Percentiles rank a stretch among this genome's conserved stretches.
phyloP scores from a whole-genome alignment of 2,329 filamentous ascomycete species.

The Penicillium psychrosexuale region DNA sequence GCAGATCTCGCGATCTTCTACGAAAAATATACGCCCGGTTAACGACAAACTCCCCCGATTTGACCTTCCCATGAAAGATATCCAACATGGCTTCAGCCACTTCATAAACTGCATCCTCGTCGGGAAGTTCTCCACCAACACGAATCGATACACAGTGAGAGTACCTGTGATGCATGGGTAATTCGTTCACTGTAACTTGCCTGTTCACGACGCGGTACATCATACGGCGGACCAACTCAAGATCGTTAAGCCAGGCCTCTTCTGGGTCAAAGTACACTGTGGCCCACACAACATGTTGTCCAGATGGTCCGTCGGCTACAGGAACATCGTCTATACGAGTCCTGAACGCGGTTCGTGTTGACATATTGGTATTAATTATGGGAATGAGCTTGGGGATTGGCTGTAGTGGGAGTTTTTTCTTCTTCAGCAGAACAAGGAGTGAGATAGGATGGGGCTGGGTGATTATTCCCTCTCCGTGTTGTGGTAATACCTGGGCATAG shows the following conservation, averaged over 20 bases:
- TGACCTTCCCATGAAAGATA: not conserved
- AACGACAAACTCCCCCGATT: not conserved
- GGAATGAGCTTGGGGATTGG: not conserved
- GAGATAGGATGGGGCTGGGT: rapidly evolving
- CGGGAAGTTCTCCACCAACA: not conserved
- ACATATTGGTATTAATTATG: not conserved
- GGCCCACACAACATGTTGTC: not conserved
- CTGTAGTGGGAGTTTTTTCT: not conserved
- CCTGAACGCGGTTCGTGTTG: not conserved
- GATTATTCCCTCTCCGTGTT: not conserved
- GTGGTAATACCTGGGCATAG: too few relatives aligned
- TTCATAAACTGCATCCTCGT: not conserved
- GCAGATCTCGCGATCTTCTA: not conserved
- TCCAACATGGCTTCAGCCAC: not conserved
- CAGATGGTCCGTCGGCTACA: not conserved
- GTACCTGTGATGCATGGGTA: not conserved
- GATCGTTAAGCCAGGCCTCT: not conserved
- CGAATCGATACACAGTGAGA: conserved; percentile 1
- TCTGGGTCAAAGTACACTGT: conserved; percentile 2
- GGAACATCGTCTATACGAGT: not conserved
- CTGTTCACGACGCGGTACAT: conserved; percentile 1
- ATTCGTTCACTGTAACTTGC: not conserved
- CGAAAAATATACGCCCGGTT: not conserved
- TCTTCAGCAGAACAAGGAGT: too few relatives aligned
- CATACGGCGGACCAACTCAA: not conserved